A percentile compares a stretch with the other conserved stretches of the same genome.
Evolutionary conservation across 352 stramenopile genomes (phyloP).

Genomic region (Pythium dissimile): DNA sequence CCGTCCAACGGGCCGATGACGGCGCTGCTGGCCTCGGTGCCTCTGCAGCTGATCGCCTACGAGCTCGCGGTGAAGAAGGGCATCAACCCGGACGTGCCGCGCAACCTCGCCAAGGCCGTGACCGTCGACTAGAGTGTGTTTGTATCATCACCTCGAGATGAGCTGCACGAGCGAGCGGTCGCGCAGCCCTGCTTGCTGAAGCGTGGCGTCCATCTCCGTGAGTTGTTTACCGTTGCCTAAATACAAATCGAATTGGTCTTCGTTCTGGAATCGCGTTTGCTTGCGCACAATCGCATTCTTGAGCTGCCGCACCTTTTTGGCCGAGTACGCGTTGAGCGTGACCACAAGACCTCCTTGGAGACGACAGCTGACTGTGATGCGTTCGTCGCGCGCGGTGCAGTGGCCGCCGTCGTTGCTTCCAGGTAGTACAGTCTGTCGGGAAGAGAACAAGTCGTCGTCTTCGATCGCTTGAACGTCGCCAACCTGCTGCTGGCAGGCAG

Average conservation of each 20-base stretch:
- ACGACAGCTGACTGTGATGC: constrained; percentile 47
- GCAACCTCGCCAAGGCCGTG: constrained; percentile 98
- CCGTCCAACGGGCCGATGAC: constrained; percentile 96
- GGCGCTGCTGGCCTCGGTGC: constrained; percentile 93
- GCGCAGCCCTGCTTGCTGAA: constrained; percentile 29
- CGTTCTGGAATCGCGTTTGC: constrained; percentile 41
- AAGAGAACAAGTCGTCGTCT: neutral
- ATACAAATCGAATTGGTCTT: constrained; percentile 56
- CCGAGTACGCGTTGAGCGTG: constrained; percentile 33
- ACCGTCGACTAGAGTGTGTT: constrained; percentile 93
- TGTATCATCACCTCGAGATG: constrained; percentile 9
- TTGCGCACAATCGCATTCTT: constrained; percentile 38
- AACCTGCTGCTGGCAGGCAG: no score
- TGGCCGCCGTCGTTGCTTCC: neutral
- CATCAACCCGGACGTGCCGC: constrained; percentile 97
- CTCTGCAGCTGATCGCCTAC: constrained; percentile 98
- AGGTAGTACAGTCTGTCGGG: neutral
- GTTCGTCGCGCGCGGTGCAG: constrained; percentile 15
- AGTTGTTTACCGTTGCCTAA: constrained; percentile 37
- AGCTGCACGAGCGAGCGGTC: constrained; percentile 47
- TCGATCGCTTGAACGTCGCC: neutral
- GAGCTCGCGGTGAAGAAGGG: constrained; percentile 95
- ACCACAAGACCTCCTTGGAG: constrained; percentile 55
- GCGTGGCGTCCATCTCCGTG: constrained; percentile 29
- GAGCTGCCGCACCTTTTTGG: constrained; percentile 47